Evolutionary conservation across 192 early-diverging fungal species (phyloP), one percentile per base, ranked within the genome.

Genomic region (Coemansia biformis): DNA sequence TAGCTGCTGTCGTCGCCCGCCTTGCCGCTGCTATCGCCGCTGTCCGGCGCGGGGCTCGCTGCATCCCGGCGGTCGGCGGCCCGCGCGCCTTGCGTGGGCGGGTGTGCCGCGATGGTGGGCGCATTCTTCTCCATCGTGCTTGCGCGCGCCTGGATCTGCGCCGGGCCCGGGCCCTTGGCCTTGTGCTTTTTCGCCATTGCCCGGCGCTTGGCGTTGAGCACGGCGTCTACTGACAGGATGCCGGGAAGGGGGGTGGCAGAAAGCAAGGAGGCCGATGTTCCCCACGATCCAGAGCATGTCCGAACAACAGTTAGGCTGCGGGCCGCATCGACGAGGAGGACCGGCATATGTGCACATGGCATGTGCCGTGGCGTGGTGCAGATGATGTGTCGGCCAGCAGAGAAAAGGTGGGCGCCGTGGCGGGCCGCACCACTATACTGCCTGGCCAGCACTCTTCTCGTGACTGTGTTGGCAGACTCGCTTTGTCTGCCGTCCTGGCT

Each of bases 151-250:
- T 34, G n/a, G 7, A 21, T 19, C 19, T 41, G 44, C 9, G 43
- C 15, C 16, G 40, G 43, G 16, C 15, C 34, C 38, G 38, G 33
- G 7, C 45, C 13, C 19, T 57, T 58, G 35, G 48, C 16, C 49
- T 68, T 75, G 46, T 63, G 64, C 44, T 75, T 67, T 28, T 75
- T 75, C 35, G 60, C 72, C 59, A 68, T 68, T 23, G 72, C 57
- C 48, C 72, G 56, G 38, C 55, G 65, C 49, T 75, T 75, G 29
- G 72, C 72, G 37, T 68, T 75, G 26, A 64, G 46, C 24, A 72
- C 45, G 15, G 68, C 50, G 38, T 33, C 63, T 66, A 66, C 18
- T 40, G 19, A 42, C 2, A 57, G 21, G 0, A 49, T 1, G 5
- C 8, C 33, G 15, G 8, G 17, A 2, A 46, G n/a, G n/a, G n/a